Conservation (phyloP, 495 filamentous ascomycete genomes). For the Aspergillus asperescens region DNA sequence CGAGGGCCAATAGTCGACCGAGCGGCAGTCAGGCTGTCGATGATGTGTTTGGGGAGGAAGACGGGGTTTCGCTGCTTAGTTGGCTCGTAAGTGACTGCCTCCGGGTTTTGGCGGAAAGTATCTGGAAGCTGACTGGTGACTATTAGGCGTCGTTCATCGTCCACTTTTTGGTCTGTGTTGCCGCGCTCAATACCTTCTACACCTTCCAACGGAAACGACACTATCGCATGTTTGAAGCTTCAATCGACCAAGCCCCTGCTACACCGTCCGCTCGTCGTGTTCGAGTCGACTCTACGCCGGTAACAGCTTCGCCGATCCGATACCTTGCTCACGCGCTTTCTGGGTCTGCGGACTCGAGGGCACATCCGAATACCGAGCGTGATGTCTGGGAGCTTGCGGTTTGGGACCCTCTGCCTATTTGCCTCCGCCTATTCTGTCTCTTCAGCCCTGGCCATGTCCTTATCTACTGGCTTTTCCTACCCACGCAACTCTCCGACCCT, state of each 20-base stretch:
- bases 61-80: conserved; percentile 58
- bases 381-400: conserved; percentile 95
- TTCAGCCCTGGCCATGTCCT: conserved; percentile 91
- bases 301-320: conserved; percentile 70
- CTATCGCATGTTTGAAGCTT: conserved; percentile 87
- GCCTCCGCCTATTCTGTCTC: conserved; percentile 75
- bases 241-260: conserved; percentile 64
- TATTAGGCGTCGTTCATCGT: conserved; percentile 62
- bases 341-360: conserved; percentile 62
- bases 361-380: conserved; percentile 74
- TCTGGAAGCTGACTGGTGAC: conserved; percentile 4
- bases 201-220: conserved; percentile 76
- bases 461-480: conserved; percentile 82
- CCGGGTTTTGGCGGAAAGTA: neutral
- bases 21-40: conserved; percentile 46
- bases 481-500: conserved; percentile 65
- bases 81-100: conserved; percentile 64
- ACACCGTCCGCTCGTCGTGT: conserved; percentile 89
- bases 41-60: conserved; percentile 80
- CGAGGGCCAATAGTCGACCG: conserved; percentile 64
- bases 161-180: conserved; percentile 58
- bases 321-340: conserved; percentile 64
- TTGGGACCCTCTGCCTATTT: conserved; percentile 88
- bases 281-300: conserved; percentile 81
- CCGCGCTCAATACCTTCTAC: conserved; percentile 70